Evolutionary conservation across 768 basidiomycete species (phyloP), one percentile per base, ranked within the genome.

Genomic region (Boletus reticulatus): DNA sequence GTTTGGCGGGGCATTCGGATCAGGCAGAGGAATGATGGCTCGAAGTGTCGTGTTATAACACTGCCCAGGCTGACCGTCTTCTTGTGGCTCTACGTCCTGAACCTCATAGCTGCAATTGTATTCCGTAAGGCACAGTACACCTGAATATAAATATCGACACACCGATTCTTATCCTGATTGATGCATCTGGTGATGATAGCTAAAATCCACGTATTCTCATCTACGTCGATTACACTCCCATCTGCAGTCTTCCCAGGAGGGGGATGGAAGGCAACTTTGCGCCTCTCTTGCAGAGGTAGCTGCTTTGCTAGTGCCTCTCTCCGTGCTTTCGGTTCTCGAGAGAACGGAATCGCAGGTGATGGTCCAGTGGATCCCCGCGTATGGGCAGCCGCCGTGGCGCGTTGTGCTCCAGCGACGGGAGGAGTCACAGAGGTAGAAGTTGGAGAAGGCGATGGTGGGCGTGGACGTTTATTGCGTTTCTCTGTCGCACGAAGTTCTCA

Each of bases 241-340:
- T 70, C 64, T 4, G 71, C 68, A 38, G 75, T 75, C 66, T 87
- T 85, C 41, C 79, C 83, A 6, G 78, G 70, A 34, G 84, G 83
- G 6, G 85, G 85, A 69, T 87, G 88, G 63, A 92, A 93, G 1
- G 88, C 92, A 12, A 94, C 90, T 62, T 87, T 91, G 52, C 92
- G 79, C 19, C 87, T 86, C 65, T 83, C 79, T 62, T 84, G 84
- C 17, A 93, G 75, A 11, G 88, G 87, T 3, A 87, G 73, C 55
- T 88, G 89, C 53, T 76, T 81, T 17, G 76, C 69, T 6, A 85
- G 65, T 3, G 80, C 80, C 61, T 91, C 85, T 58, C 84, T 79
- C 43, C 88, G 80, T 10, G 81, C 74, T 66, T 86, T 90, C 10
- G 84, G 78, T 50, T 89, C 89, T 39, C 88, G 82, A 6, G 84